Evolutionary conservation across 2,329 filamentous ascomycete species (phyloP).

Genomic region (Elsinoe necatrix): DNA sequence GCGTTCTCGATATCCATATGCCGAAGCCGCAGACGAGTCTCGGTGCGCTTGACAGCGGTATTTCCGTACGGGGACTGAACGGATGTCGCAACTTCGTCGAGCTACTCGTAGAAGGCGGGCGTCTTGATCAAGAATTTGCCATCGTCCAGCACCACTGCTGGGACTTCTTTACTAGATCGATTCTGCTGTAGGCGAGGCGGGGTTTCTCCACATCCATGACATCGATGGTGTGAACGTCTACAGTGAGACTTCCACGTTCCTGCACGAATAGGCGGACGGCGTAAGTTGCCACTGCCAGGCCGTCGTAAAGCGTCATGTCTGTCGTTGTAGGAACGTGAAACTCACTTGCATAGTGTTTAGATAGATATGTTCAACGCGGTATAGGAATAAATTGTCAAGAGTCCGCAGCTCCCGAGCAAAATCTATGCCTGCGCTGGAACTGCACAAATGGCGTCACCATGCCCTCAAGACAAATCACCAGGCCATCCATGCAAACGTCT

Average conservation of each 20-base stretch:
- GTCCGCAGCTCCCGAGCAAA: too few species aligned
- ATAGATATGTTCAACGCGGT: too few species aligned
- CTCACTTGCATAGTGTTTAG: too few species aligned
- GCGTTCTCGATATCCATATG: background rate
- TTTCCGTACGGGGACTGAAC: background rate
- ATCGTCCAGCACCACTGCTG: background rate
- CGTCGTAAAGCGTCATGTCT: background rate
- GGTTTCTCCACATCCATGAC: background rate
- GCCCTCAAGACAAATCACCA: too few species aligned
- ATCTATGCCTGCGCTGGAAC: too few species aligned
- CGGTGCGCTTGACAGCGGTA: background rate
- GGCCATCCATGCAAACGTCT: too few species aligned
- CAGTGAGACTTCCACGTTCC: background rate
- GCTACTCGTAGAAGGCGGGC: background rate
- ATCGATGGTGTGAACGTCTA: background rate
- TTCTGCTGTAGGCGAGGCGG: background rate
- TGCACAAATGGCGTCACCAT: too few species aligned
- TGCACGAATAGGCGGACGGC: background rate
- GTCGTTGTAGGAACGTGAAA: background rate
- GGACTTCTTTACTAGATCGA: background rate
- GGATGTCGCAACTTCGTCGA: background rate
- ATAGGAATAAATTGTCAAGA: too few species aligned
- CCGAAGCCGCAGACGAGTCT: background rate
- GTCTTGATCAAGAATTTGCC: background rate
- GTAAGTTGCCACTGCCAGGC: background rate